These are phyloP conservation scores for Fusarium sp. DNA, from an alignment of 2,329 filamentous ascomycete species.

Conservation along the genomic window DNA sequence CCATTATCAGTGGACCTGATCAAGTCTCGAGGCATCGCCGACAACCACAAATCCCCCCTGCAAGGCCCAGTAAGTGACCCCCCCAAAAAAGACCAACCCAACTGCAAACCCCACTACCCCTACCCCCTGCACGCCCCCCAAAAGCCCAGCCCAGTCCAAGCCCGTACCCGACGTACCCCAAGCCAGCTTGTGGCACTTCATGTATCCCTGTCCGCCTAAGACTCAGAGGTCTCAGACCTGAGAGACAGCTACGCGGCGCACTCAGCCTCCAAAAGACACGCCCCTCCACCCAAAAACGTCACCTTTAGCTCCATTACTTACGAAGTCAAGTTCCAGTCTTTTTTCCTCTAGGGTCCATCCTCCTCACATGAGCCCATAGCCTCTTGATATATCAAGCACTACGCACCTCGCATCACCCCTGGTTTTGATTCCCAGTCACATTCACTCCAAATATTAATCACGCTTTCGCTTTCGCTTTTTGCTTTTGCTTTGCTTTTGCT, in stretches of 20 bases:
- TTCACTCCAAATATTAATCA: constrained; percentile 35
- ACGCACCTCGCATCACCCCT: constrained; percentile 42
- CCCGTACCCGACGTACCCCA: background rate
- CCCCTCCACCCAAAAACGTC: constrained; percentile 55
- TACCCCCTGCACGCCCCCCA: constrained; percentile 10
- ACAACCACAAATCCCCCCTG: constrained; percentile 17
- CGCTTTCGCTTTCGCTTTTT: constrained; percentile 17
- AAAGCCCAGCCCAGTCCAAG: constrained; percentile 2
- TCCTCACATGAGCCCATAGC: constrained; percentile 52
- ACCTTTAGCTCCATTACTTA: constrained; percentile 52
- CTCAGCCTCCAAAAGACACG: constrained; percentile 58
- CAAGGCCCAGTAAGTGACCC: constrained; percentile 25
- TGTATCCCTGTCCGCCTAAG: constrained; percentile 28
- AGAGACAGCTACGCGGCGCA: constrained; percentile 27
- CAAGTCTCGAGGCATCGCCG: constrained; percentile 42
- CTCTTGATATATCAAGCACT: constrained; percentile 50
- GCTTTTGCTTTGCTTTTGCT: constrained; percentile 23
- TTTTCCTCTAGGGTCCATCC: constrained; percentile 45
- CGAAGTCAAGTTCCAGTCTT: constrained; percentile 48
- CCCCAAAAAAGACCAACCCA: background rate
- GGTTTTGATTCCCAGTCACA: constrained; percentile 38
- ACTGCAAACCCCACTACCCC: background rate
- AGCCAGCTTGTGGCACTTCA: constrained; percentile 41
- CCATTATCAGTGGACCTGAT: constrained; percentile 25
- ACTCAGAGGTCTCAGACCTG: constrained; percentile 1